A percentile compares a stretch with the other conserved stretches of the same genome.
Conservation (phyloP, 2,329 filamentous ascomycete species). For the Alternaria gaisen region DNA sequence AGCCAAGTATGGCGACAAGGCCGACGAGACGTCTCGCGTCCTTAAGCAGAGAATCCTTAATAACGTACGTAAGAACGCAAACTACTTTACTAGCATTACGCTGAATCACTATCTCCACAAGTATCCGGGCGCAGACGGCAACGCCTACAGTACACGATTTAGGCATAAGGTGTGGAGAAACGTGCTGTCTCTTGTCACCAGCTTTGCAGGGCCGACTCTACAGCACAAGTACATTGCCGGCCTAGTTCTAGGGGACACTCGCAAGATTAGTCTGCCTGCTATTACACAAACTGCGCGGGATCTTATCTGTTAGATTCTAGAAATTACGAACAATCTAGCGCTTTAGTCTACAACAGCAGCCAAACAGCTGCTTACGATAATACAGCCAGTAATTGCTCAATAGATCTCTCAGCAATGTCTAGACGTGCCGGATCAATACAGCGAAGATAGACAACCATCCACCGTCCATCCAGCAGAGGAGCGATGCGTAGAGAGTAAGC, state of each 20-base stretch:
- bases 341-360: background rate
- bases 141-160: constrained; percentile 9
- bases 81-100: constrained; percentile 1
- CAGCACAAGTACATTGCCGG: constrained; percentile 7
- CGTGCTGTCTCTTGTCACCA: constrained; percentile 5
- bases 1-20: constrained; percentile 2
- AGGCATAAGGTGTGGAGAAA: constrained; percentile 10
- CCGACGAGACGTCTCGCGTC: constrained; percentile 4
- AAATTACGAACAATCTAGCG: background rate
- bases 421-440: background rate
- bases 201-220: constrained; percentile 9
- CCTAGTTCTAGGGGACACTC: constrained; percentile 3
- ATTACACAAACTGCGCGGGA: background rate
- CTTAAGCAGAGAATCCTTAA: constrained; percentile 7
- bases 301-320: background rate
- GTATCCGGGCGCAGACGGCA: constrained; percentile 8
- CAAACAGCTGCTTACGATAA: background rate
- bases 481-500: too few relatives aligned
- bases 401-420: background rate
- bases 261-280: constrained; percentile 3
- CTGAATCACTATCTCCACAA: constrained; percentile 10
- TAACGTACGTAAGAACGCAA: background rate
- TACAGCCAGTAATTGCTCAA: background rate
- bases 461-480: too few relatives aligned
- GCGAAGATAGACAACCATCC: too few relatives aligned